phyloP scores from a whole-genome alignment of 23 red algal species.

The Chondrus crispus region DNA sequence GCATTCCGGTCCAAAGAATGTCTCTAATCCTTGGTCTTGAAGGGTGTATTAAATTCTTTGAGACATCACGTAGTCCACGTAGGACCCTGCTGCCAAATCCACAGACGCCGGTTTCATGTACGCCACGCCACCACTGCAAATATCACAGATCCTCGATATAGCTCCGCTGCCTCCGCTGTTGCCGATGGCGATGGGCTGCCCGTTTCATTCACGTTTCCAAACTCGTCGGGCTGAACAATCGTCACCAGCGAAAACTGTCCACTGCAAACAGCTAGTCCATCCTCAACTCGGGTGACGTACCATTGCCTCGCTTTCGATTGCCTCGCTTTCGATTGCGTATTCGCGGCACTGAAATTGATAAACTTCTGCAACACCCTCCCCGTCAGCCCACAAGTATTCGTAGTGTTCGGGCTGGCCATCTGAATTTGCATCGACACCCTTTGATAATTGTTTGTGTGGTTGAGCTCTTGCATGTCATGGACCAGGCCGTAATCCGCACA shows the following conservation, averaged over 20 bases:
- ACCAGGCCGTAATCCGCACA: too few relatives aligned
- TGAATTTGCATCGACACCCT: background rate
- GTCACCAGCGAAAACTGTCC: background rate
- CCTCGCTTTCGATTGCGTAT: background rate
- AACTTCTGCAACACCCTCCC: background rate
- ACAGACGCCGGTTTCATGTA: slow-evolving; percentile 21
- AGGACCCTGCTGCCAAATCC: background rate
- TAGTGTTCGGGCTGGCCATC: slow-evolving; percentile 1
- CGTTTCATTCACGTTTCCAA: background rate
- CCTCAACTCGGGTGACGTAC: slow-evolving; percentile 1
- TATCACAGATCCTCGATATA: background rate
- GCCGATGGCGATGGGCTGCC: background rate
- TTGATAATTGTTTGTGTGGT: slow-evolving; percentile 19
- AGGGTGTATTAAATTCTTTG: background rate
- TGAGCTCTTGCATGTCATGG: too few relatives aligned
- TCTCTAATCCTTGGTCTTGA: background rate
- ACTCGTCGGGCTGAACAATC: background rate
- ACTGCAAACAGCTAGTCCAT: background rate
- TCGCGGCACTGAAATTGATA: slow-evolving; percentile 9
- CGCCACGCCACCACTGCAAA: background rate
- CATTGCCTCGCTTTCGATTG: background rate
- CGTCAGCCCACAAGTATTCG: background rate
- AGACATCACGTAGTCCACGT: background rate
- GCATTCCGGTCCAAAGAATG: slow-evolving; percentile 8
- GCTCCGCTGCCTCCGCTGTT: background rate